Evolutionary conservation across 208 protist species (phyloP), one percentile per base, ranked within the genome.

Genomic region (Tritrichomonas foetus): DNA sequence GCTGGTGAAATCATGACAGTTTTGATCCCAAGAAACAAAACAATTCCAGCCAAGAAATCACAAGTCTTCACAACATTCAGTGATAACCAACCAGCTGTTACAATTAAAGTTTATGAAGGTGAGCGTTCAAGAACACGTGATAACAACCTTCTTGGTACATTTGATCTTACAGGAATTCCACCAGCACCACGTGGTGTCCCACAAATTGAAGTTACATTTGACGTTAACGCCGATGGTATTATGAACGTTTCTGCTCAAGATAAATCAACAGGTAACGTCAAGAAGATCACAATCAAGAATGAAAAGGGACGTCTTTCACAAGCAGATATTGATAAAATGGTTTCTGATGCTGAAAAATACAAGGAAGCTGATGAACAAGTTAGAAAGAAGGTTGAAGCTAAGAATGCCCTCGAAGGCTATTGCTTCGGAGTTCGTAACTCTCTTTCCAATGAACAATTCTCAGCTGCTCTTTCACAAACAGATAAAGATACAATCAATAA

Each of bases 31-130:
- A 93, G 97, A 49, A 97, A 97, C 93, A 95, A 95, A 55, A 94
- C 95, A 57, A 96, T 97, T 89, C 96, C 96, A 39, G 84, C 74
- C 93, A 95, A 94, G 74, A 96, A 96, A 93, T 96, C 92, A 36
- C 96, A 98, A 95, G 95, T 95, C 49, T 98, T 98, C 97, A 97
- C 97, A 5, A 98, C 97, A 33, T 97, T 97, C 95, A 89, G 97
- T 93, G 97, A 99, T 95, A 98, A 99, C 96, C 98, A 99, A 96
- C 95, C 96, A 41, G 98, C 97, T 80, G 98, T 99, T 89, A 96
- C 98, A 93, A 98, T 99, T 93, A 97, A 98, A 96, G 98, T 99
- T 33, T 99, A 97, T 95, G 98, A 99, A 95, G 98, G 99, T 93
- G 98, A 99, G 96, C 97, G 98, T 47, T 95, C 97, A n/a, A 96